phyloP scores from a whole-genome alignment of 202 grass and related monocot species.

The Schoenoplectus triqueter region DNA sequence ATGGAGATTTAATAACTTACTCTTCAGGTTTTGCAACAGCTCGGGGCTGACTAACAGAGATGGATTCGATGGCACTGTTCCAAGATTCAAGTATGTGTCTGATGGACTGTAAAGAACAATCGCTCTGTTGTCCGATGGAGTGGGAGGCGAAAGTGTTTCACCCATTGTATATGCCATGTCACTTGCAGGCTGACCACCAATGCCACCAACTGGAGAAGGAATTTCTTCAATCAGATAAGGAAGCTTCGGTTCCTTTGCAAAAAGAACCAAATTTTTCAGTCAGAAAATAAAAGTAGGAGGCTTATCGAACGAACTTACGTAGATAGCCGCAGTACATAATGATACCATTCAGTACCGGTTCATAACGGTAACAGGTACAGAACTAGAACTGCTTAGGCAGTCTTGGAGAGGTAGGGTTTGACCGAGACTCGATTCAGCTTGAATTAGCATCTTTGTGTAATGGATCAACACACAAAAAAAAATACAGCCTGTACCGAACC shows the following conservation, averaged over 20 bases:
- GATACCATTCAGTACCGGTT: not conserved
- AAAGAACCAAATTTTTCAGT: constrained; percentile 32
- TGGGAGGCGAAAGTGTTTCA: not conserved
- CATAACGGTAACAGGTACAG: not conserved
- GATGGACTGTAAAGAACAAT: constrained; percentile 84
- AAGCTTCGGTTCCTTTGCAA: constrained; percentile 71
- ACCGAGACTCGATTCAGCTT: not conserved
- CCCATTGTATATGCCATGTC: constrained; percentile 44
- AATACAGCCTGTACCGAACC: not conserved
- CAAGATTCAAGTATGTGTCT: constrained; percentile 39
- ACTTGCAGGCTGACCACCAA: constrained; percentile 40
- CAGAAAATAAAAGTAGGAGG: constrained; percentile 29
- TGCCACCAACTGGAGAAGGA: constrained; percentile 27
- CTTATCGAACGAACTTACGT: not conserved
- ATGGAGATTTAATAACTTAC: constrained; percentile 59
- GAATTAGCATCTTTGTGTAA: not conserved
- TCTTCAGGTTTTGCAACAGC: constrained; percentile 71
- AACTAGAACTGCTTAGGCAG: not conserved
- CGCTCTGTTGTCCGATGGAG: constrained; percentile 56
- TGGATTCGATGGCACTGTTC: constrained; percentile 45
- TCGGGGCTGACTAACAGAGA: constrained; percentile 74
- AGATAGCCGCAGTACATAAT: not conserved
- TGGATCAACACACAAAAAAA: not conserved
- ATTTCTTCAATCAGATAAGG: constrained; percentile 69
- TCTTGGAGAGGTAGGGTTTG: not conserved